phyloP scores from a whole-genome alignment of 2,329 filamentous ascomycete species.

The Metarhizium rileyi region DNA sequence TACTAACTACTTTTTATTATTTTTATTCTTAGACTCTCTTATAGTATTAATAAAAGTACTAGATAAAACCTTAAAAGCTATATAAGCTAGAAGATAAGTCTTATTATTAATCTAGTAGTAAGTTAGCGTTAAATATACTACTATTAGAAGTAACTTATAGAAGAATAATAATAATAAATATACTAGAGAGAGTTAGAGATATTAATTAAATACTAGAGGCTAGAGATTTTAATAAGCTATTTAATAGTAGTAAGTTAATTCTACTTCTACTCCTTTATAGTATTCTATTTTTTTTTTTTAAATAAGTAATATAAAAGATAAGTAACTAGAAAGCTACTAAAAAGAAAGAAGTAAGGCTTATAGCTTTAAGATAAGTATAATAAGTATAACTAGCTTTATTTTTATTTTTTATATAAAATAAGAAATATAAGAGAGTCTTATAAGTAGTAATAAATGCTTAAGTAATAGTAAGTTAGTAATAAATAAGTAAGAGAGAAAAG shows the following conservation, averaged over 20 bases:
- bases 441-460: neutral
- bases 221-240: no score
- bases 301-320: neutral
- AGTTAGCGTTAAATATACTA: no score
- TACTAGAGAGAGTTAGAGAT: no score
- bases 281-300: no score
- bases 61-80: neutral
- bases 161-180: neutral
- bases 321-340: neutral
- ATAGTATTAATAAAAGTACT: neutral
- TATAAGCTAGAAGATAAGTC: neutral
- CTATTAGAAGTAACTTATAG: neutral
- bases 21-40: neutral
- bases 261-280: no score
- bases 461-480: neutral
- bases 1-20: neutral
- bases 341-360: no score
- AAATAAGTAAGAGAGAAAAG: neutral
- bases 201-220: no score
- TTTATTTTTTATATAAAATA: neutral
- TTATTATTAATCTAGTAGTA: no score
- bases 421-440: neutral
- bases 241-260: no score
- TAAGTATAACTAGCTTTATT: neutral
- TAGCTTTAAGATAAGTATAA: no score